Evolutionary conservation across 176 grass and related monocot species (phyloP), one percentile per base, ranked within the genome.

Genomic region (Triticum turgidum): DNA sequence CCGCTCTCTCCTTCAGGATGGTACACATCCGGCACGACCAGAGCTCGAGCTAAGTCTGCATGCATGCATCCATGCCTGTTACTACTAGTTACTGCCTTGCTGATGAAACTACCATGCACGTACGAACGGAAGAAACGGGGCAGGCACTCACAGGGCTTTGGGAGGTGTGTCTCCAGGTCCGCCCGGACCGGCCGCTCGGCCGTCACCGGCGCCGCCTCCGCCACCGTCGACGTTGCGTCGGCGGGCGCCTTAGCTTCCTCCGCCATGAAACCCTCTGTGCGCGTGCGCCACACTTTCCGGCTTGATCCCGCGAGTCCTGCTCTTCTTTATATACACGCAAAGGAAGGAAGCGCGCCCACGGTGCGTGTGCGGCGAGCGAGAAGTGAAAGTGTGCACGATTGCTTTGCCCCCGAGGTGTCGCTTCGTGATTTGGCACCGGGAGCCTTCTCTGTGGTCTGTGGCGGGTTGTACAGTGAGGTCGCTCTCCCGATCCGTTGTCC

Each of bases 161-260:
- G 91, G 6, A 98, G 18, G 78, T 77, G 88, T 32, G 82, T 42
- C 82, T 98, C 96, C 51, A 98, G 81, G 83, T 98, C 93, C 29
- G 77, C 84, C 61, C 86, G 87, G 49, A 95, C 82, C n/a, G 91
- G 88, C 85, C 91, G 90, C 61, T 85, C 84, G 8, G 87, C 78
- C 66, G 93, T 98, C 77, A 93, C 80, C 65, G 96, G 93, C 81
- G 96, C 90, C 81, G 85, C 88, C n/a, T 72, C 69, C 56, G 81
- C 68, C 69, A 59, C 66, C 14, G 85, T 5, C 65, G 73, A 78
- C 73, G 68, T 3, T 24, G 81, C 67, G 4, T 58, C 80, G 64
- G 42, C 14, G 7, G 79, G 62, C 45, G 65, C 80, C 20, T 45
- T 49, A 51, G 45, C 65, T 49, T 37, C 66, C 12, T 80, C 78